Base-by-base conservation (phyloP, 148 eudicot genomes). In the Rhododendron henanense region DNA sequence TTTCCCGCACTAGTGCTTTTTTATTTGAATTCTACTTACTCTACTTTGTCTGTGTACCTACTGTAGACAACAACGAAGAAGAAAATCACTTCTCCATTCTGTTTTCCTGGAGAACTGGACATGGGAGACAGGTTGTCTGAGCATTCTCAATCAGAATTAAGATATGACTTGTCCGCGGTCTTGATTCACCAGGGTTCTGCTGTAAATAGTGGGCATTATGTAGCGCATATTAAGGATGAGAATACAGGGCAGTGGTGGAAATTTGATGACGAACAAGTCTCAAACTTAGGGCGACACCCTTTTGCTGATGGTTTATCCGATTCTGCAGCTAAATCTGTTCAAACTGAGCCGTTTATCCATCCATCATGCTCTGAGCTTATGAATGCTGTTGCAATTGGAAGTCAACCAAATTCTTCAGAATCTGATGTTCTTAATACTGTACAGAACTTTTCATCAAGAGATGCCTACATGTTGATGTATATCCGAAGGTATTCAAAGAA, bases 401-500 rank as follows among this genome's bases (percentile, higher is more conserved):
- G 77, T 33, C 88, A 84, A 87, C 73, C 47, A 74, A 88, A 89
- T 67, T 85, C 86, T 78, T 87, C 84, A 45, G 85, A 88, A 71
- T 67, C 88, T 19, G 80, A 82, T 80, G 81, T 28, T 85, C 82
- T 85, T 84, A 79, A 87, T 83, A 87, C 87, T 83, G 86, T 88
- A 86, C 91, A 91, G 81, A 90, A 90, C 31, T 97, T 94, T 87
- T 92, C 98, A 44, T 97, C 99, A n/a, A 90, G 85, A 85, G 99
- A 97, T 91, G 99, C 98, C 87, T 97, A 97, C 91, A 97, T 97
- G 99, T 91, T 97, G 86, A 97, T 95, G 98, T 97, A 97, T 88
- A 90, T 91, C 79, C 93, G 84, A 81, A 92, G 93, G 86, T 79
- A 83, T 86, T 87, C 89, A 84, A 93, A 89, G 88, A 84, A 74